Base-by-base conservation (phyloP, 139 green algal species). In the Picochlorum sp. region DNA sequence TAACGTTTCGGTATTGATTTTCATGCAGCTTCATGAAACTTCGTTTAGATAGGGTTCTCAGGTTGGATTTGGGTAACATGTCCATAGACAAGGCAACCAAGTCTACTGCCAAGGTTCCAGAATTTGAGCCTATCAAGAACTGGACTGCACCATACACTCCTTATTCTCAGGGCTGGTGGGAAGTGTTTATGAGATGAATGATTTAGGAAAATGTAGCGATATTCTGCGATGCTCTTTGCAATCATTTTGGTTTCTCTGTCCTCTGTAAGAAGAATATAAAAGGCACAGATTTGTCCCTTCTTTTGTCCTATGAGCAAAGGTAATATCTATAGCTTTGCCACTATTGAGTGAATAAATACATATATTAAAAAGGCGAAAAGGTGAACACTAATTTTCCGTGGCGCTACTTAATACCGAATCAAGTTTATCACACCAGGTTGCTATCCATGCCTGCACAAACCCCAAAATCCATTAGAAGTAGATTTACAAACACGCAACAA, bases 11-110 rank as follows among this genome's bases (percentile, higher is more conserved):
- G 35, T n/a, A n/a, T n/a, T n/a, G n/a, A 14, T 6, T 29, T 53
- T 2, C 14, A 14, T 53, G 22, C 80, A 95, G 85, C 20, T 95
- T 93, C 79, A 94, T 95, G 86, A 92, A 90, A 79, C 74, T 94
- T 59, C 80, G 87, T 39, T 62, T 95, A 51, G 87, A 95, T 77
- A 79, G 86, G 28, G 86, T 94, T 40, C 67, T 95, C 50, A 68
- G 80, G 43, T 54, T 91, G 30, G 75, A 89, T 39, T 63, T 95
- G 35, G 70, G 59, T 2, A 54, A 65, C 6, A 62, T 89, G 57
- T 45, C 59, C 0, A 55, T 69, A 2, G 67, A 75, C 3, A 77
- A 89, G 63, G 86, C 65, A 7, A 55, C 86, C 36, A 62, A 78
- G 24, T 75, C 63, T 13, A 75, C 67, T 33, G 79, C 54, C 5